These are phyloP conservation scores for Chalaropsis ovoidea DNA, from an alignment of 2,329 filamentous ascomycete species.

Conservation along the genomic window DNA sequence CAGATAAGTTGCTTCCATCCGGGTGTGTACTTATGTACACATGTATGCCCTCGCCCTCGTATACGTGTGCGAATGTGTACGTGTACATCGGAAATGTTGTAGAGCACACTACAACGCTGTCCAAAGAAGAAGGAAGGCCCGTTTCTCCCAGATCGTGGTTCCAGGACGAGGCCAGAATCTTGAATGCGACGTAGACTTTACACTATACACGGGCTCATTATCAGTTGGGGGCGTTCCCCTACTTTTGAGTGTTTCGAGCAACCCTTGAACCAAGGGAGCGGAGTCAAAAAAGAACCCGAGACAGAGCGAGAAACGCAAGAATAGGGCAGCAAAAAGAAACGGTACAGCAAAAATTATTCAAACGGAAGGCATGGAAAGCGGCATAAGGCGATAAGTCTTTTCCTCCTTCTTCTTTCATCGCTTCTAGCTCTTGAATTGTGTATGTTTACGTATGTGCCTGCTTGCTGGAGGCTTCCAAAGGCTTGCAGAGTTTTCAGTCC, in stretches of 20 bases:
- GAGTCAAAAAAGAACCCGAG: not conserved
- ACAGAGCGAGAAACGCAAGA: not conserved
- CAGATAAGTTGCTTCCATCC: no score
- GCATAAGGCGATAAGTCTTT: not conserved
- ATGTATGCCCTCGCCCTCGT: no score
- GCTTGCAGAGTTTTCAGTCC: no score
- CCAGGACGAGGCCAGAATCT: not conserved
- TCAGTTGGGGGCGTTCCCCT: not conserved
- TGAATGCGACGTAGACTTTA: not conserved
- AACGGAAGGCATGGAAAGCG: not conserved
- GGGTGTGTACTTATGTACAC: no score
- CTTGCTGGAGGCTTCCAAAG: no score
- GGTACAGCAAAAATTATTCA: not conserved
- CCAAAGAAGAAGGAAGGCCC: not conserved
- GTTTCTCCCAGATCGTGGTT: not conserved
- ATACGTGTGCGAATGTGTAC: not conserved
- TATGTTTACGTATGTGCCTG: no score
- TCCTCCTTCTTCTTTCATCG: not conserved
- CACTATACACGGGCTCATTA: not conserved
- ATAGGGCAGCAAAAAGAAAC: not conserved
- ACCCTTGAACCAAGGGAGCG: not conserved
- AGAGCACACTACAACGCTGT: not conserved
- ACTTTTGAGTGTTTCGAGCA: not conserved
- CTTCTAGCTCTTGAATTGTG: not conserved
- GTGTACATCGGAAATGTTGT: not conserved